Conservation (phyloP, 257 asterid genomes). For the Primulina eburnea region DNA sequence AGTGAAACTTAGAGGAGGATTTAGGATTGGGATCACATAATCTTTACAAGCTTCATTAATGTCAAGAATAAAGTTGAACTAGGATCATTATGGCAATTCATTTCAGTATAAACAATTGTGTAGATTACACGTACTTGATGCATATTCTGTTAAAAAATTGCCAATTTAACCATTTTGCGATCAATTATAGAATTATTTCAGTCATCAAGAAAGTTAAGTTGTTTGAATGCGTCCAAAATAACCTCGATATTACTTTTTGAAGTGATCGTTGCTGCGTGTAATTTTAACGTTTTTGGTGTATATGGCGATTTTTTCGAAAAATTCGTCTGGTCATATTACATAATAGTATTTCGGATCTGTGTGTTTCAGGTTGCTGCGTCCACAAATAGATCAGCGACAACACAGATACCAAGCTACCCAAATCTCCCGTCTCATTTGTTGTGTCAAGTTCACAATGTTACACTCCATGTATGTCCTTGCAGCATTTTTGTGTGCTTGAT, state of each 20-base stretch:
- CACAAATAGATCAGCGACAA: slow-evolving; percentile 74
- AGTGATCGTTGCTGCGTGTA: not conserved
- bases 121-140: no score
- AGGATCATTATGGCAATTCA: not conserved
- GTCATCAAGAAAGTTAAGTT: not conserved
- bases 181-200: not conserved
- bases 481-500: not conserved
- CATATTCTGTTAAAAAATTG: no score
- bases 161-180: not conserved
- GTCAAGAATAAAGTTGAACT: not conserved
- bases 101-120: no score
- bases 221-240: not conserved
- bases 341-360: not conserved
- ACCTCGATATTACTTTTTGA: not conserved
- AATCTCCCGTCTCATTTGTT: slow-evolving; percentile 78
- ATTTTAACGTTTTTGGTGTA: not conserved
- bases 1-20: not conserved
- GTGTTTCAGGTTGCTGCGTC: slow-evolving; percentile 77
- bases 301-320: not conserved
- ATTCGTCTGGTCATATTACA: not conserved
- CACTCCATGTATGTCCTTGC: slow-evolving; percentile 59
- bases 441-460: slow-evolving; percentile 92
- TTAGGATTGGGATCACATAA: not conserved
- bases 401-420: slow-evolving; percentile 84
- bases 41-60: not conserved